These are phyloP conservation scores for Ophiosphaerella korrae DNA, from an alignment of 2,329 filamentous ascomycete genomes.

Conservation along the genomic window DNA sequence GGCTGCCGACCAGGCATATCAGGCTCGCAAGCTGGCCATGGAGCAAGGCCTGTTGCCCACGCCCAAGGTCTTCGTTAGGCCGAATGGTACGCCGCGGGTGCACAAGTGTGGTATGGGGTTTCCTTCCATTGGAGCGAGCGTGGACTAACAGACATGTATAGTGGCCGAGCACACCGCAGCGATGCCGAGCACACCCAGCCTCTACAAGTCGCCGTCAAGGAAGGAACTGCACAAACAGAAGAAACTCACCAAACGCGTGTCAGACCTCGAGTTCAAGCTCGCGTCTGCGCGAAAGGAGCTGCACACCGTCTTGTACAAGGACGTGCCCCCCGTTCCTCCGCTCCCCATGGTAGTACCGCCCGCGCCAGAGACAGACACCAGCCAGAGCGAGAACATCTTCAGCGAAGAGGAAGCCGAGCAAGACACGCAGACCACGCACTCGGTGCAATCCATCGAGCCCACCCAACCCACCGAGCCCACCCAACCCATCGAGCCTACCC, in stretches of 20 bases:
- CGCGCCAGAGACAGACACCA: constrained; percentile 17
- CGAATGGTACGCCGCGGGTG: constrained; percentile 17
- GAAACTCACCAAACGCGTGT: constrained; percentile 64
- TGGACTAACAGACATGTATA: constrained; percentile 6
- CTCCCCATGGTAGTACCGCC: constrained; percentile 41
- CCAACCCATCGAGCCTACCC: background rate
- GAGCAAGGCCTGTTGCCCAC: constrained; percentile 39
- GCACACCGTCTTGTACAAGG: constrained; percentile 52
- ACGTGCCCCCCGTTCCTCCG: constrained; percentile 47
- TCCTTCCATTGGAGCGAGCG: background rate
- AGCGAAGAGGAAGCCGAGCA: constrained; percentile 26
- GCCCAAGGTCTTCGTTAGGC: constrained; percentile 40
- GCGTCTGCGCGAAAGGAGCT: constrained; percentile 61
- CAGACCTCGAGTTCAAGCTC: constrained; percentile 64
- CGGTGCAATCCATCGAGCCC: constrained; percentile 21
- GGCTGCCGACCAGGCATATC: constrained; percentile 39
- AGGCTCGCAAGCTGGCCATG: constrained; percentile 30
- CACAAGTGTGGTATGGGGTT: constrained; percentile 16
- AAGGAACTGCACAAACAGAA: constrained; percentile 63
- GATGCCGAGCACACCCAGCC: constrained; percentile 28
- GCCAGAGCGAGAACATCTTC: constrained; percentile 10
- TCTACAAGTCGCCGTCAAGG: constrained; percentile 58
- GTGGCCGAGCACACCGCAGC: constrained; percentile 13
- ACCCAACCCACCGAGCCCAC: constrained; percentile 1
- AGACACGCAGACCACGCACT: constrained; percentile 23